Evolutionary conservation across 352 stramenopile genomes (phyloP).

Genomic region (Phytophthora constricta): DNA sequence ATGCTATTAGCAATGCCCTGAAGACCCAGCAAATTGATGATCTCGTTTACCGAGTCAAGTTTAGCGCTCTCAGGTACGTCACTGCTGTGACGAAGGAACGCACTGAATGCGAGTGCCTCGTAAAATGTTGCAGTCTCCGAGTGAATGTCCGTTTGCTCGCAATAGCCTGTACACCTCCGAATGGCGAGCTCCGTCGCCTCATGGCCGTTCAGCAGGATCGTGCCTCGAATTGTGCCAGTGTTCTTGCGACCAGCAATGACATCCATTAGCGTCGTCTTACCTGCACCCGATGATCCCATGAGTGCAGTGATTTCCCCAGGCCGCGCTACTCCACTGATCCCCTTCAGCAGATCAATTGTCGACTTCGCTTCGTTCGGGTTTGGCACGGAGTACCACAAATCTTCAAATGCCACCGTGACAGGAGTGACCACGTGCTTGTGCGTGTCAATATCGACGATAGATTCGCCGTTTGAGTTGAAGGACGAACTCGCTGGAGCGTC

Average conservation of each 20-base stretch:
- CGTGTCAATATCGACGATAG: slow-evolving; percentile 5
- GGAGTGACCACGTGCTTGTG: slow-evolving; percentile 17
- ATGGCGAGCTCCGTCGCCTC: slow-evolving; percentile 33
- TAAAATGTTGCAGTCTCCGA: slow-evolving; percentile 72
- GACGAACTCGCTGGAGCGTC: not conserved
- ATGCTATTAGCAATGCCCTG: slow-evolving; percentile 29
- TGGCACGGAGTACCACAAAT: slow-evolving; percentile 18
- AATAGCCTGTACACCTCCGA: slow-evolving; percentile 28
- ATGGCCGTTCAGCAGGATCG: slow-evolving; percentile 86
- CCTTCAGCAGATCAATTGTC: slow-evolving; percentile 38
- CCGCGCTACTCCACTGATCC: slow-evolving; percentile 39
- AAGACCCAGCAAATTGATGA: slow-evolving; percentile 26
- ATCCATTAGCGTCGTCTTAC: slow-evolving; percentile 76
- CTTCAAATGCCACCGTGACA: slow-evolving; percentile 13
- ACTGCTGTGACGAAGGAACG: slow-evolving; percentile 56
- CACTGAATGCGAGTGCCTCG: slow-evolving; percentile 88
- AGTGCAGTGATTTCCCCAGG: slow-evolving; percentile 51
- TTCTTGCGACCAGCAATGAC: slow-evolving; percentile 91
- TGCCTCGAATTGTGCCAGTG: slow-evolving; percentile 62
- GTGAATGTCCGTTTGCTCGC: slow-evolving; percentile 28
- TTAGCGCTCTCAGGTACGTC: slow-evolving; percentile 17
- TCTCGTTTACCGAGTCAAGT: slow-evolving; percentile 25
- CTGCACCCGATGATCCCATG: slow-evolving; percentile 53
- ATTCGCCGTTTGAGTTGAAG: not conserved
- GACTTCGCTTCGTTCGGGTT: slow-evolving; percentile 13